Conservation (phyloP, 805 yeast species). For the Wilhelminamyces savonicus region DNA sequence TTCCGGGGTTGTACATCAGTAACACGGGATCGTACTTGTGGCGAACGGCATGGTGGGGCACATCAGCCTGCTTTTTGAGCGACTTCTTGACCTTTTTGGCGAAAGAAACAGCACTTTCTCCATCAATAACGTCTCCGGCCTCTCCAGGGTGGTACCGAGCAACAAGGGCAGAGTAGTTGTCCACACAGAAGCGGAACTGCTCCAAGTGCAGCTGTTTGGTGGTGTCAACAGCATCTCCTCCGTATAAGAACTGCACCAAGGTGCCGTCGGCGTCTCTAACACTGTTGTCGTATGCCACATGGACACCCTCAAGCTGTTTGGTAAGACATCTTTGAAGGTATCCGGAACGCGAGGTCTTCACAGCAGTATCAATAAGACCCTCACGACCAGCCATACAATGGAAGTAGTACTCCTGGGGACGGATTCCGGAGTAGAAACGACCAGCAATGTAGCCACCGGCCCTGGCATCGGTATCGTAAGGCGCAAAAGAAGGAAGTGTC, state of each 20-base stretch:
- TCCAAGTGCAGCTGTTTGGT: slow-evolving; percentile 91
- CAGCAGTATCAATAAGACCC: slow-evolving; percentile 99
- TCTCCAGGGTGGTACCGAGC: slow-evolving; percentile 82
- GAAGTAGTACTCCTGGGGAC: slow-evolving; percentile 98
- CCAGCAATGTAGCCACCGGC: slow-evolving; percentile 98
- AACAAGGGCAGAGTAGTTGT: slow-evolving; percentile 81
- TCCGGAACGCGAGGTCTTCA: slow-evolving; percentile 98
- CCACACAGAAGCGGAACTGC: slow-evolving; percentile 88
- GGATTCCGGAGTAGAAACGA: slow-evolving; percentile 94
- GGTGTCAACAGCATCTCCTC: slow-evolving; percentile 95
- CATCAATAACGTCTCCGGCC: slow-evolving; percentile 66
- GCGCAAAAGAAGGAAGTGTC: slow-evolving; percentile 92
- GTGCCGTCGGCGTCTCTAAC: slow-evolving; percentile 96
- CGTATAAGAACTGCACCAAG: slow-evolving; percentile 89
- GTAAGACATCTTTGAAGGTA: slow-evolving; percentile 97
- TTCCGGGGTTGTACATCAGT: slow-evolving; percentile 80
- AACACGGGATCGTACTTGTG: slow-evolving; percentile 82
- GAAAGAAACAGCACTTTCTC: slow-evolving; percentile 74
- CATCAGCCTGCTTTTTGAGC: slow-evolving; percentile 53
- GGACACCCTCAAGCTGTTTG: slow-evolving; percentile 96
- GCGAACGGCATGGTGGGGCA: slow-evolving; percentile 59
- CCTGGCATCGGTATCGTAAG: slow-evolving; percentile 93
- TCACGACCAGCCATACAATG: slow-evolving; percentile 99
- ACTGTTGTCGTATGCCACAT: slow-evolving; percentile 86
- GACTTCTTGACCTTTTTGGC: slow-evolving; percentile 76